Evolutionary conservation across 1,139 yeast species (phyloP).

Genomic region (Suhomyces bribrorum): DNA sequence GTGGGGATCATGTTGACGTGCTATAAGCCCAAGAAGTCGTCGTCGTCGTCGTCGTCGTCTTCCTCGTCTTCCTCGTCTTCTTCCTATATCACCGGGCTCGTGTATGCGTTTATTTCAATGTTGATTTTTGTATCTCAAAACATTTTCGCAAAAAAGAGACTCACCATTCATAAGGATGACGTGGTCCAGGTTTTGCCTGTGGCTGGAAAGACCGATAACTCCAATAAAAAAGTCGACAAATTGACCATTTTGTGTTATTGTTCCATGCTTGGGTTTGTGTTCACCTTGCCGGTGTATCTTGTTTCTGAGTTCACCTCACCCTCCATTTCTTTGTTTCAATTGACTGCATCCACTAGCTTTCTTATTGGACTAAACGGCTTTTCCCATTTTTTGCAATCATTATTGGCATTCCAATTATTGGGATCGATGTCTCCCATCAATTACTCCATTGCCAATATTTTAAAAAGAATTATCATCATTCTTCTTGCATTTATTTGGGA

Average conservation of each 20-base stretch:
- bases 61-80: conserved; percentile 11
- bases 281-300: conserved; percentile 79
- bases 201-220: conserved; percentile 28
- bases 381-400: conserved; percentile 81
- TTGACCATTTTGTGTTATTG: conserved; percentile 82
- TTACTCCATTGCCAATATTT: conserved; percentile 85
- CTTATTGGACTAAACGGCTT: conserved; percentile 64
- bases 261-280: conserved; percentile 72
- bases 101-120: conserved; percentile 80
- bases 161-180: conserved; percentile 47
- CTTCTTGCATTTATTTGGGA: conserved; percentile 80
- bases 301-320: conserved; percentile 57
- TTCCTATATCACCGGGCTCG: conserved; percentile 60
- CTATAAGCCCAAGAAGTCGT: conserved; percentile 39
- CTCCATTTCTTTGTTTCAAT: conserved; percentile 32
- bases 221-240: conserved; percentile 62
- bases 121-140: conserved; percentile 87
- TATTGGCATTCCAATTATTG: conserved; percentile 85
- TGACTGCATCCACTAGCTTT: conserved; percentile 33
- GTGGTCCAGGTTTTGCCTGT: conserved; percentile 18
- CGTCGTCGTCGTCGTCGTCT: not conserved
- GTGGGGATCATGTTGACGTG: conserved; percentile 87
- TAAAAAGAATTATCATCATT: conserved; percentile 86
- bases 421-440: conserved; percentile 87
- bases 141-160: conserved; percentile 81